These are phyloP conservation scores for Yarrowia sp. DNA, from an alignment of 805 yeast species.

Conservation along the genomic window DNA sequence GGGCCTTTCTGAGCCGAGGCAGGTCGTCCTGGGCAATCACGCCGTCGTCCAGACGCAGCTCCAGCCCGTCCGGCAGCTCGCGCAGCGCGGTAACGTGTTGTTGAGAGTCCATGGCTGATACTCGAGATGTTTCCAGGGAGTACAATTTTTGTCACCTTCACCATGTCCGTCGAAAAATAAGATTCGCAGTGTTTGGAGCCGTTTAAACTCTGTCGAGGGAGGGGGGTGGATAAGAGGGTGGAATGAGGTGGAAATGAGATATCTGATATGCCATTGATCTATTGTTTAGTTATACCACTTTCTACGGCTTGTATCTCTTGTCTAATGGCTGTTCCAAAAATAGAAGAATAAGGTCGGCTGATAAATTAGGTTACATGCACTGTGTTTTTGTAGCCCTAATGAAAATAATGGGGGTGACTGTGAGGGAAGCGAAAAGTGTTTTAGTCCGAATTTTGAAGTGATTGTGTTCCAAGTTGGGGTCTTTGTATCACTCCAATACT, in stretches of 20 bases:
- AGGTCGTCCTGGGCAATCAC: constrained; percentile 14
- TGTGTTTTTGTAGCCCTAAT: not conserved
- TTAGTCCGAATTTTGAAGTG: too few relatives aligned
- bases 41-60: constrained; percentile 16
- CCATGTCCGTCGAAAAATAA: constrained; percentile 1
- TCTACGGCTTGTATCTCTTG: too few relatives aligned
- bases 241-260: too few relatives aligned
- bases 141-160: constrained; percentile 4
- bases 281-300: too few relatives aligned
- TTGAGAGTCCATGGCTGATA: constrained; percentile 14
- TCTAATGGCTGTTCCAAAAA: constrained; percentile 1
- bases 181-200: not conserved
- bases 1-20: constrained; percentile 2
- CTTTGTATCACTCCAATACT: too few relatives aligned
- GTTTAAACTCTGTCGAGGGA: constrained; percentile 20
- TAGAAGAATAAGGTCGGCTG: constrained; percentile 12
- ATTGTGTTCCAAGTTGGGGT: too few relatives aligned
- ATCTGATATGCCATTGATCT: too few relatives aligned
- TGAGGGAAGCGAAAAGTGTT: too few relatives aligned
- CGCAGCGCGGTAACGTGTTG: constrained; percentile 8
- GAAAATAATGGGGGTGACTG: not conserved
- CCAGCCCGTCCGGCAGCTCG: constrained; percentile 18
- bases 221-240: not conserved
- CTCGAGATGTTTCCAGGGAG: not conserved
- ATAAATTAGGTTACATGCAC: constrained; percentile 7